phyloP scores from a whole-genome alignment of 257 asterid species.

The Scutellaria baicalensis region DNA sequence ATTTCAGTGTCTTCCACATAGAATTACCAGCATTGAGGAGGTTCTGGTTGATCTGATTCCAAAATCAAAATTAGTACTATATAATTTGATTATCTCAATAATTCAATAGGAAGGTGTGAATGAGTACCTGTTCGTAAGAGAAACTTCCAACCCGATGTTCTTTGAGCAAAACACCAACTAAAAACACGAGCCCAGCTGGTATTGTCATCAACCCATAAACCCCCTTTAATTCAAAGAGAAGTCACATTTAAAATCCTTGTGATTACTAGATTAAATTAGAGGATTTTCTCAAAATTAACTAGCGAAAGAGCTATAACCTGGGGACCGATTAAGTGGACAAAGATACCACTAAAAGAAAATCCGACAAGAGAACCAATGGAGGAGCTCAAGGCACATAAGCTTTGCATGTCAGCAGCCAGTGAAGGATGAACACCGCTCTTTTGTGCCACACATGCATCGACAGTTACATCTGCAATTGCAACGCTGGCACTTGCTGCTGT shows the following conservation, averaged over 20 bases:
- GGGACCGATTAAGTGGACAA: conserved; percentile 84
- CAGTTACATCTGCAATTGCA: conserved; percentile 95
- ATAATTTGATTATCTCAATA: neutral
- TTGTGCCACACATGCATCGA: conserved; percentile 95
- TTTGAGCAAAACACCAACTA: conserved; percentile 70
- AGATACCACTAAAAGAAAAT: conserved; percentile 70
- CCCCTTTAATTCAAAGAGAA: conserved; percentile 40
- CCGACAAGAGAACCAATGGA: conserved; percentile 85
- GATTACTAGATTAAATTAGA: neutral
- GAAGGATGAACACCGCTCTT: conserved; percentile 69
- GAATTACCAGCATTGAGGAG: conserved; percentile 67
- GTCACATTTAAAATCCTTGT: neutral
- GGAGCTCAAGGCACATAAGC: conserved; percentile 83
- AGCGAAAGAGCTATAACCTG: conserved; percentile 45
- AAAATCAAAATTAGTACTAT: conserved; percentile 17
- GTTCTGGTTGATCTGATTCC: conserved; percentile 63
- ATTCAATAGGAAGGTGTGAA: neutral
- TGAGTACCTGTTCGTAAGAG: conserved; percentile 58
- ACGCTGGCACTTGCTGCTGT: conserved; percentile 94
- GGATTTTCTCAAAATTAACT: neutral
- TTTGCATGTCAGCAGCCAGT: conserved; percentile 93
- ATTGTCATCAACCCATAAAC: conserved; percentile 77
- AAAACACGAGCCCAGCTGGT: conserved; percentile 71
- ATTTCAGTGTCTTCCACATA: conserved; percentile 78
- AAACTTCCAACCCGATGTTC: conserved; percentile 45